Base-by-base conservation (phyloP, 1,284 basidiomycete genomes). In the Agaricales sp. region DNA sequence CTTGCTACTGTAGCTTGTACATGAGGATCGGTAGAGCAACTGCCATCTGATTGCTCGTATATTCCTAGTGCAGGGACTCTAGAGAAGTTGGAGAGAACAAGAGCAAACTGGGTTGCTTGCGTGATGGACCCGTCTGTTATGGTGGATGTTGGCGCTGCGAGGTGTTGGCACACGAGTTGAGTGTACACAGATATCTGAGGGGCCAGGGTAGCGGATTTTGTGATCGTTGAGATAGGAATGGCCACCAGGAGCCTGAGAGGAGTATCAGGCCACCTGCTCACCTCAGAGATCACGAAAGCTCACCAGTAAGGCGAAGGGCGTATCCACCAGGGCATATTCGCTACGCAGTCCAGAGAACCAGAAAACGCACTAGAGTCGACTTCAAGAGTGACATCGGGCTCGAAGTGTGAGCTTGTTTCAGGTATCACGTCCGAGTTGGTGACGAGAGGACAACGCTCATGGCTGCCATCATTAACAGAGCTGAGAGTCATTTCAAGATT, bases 221-320 rank as follows among this genome's bases (percentile, higher is more conserved):
- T 79, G 6, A 79, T 68, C 1, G 78, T 66, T 6, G 70, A 62
- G 47, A 86, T 60, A 1, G 80, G 78, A 23, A 76, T 60, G 4
- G 71, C 59, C n/a, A 62, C 59, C 16, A 86, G 54, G 43, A 85
- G 60, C 86, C 85, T 87, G 49, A 25, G 49, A 47, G 37, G 45
- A 35, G 14, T 16, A 25, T 30, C 22, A 26, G 50, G 24, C 14
- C 4, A 53, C 26, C 37, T 38, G 12, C 30, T 22, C 43, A 44
- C 45, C 23, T 12, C 20, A 48, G 3, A 43, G 21, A 11, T 44
- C 43, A 24, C 49, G 20, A 46, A n/a, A 1, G 67, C 76, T 54
- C 55, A 85, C 85, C 86, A 88, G 65, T 70, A 74, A 0, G 81
- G 70, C 0, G 82, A 82, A 4, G 85, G 83, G 45, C 70, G 66